Base-by-base conservation (phyloP, 2,329 filamentous ascomycete species). In the Tolypocladium ovalisporum region DNA sequence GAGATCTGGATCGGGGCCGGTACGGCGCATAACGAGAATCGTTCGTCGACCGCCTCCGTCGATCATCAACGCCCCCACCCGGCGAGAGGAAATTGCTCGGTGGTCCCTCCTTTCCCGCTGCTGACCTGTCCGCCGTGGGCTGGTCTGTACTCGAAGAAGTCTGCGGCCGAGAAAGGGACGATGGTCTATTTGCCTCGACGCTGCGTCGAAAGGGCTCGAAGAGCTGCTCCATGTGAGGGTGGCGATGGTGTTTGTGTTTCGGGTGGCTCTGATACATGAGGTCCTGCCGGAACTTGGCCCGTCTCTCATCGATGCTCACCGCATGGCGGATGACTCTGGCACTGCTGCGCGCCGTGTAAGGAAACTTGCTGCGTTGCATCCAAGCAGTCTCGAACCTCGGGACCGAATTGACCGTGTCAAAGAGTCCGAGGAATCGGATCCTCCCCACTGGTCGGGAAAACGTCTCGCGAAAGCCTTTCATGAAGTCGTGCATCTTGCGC, bases 391-490 rank as follows among this genome's bases (percentile, higher is more conserved):
- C 89, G 59, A 94, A 94, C 3, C 81, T 79, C 1, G 88, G 88
- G 0, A 92, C 88, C 17, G 85, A 89, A 65, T 92, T 92, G 61
- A 93, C 89, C 0, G 88, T 91, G 63, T 93, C 89, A 61, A 93
- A 94, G 0, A 94, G 77, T 0, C 89, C 89, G 1, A 94, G 75
- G 63, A 93, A 92, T 2, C 81, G 79, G 60, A 93, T 90, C 0
- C 87, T 79, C 13, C 84, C 80, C 1, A 91, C 86, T 0, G 88
- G 88, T 0, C 89, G 77, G 47, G 85, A 88, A 66, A 94, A 94
- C 0, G 89, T 93, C 69, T 92, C 87, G 24, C 88, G 81, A 66
- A 94, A 94, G 0, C 83, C 85, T 62, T 86, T 88, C 83, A 93
- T 88, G 65, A 88, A 92, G 9, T 79, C 72, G 62, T 88, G 88